Evolutionary conservation across 75 land plant species (phyloP).

Genomic region (Selaginella moellendorffii): DNA sequence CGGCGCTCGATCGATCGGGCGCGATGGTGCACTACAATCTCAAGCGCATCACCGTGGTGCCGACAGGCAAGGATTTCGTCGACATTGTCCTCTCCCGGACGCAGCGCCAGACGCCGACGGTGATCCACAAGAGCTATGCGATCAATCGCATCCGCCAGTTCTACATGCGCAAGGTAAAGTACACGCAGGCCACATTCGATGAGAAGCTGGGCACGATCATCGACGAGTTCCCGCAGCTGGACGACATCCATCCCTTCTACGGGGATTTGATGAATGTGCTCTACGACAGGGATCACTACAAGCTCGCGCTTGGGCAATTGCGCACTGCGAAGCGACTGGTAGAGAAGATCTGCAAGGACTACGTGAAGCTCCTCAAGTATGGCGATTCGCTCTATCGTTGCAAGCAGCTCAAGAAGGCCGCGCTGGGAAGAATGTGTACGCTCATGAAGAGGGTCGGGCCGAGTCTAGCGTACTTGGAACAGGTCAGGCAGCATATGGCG

Average conservation of each 20-base stretch:
- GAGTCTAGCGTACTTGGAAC: slow-evolving; percentile 80
- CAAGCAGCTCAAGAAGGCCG: slow-evolving; percentile 81
- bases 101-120: slow-evolving; percentile 93
- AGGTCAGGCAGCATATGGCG: slow-evolving; percentile 86
- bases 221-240: slow-evolving; percentile 79
- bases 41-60: slow-evolving; percentile 85
- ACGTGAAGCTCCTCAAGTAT: slow-evolving; percentile 73
- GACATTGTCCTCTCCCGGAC: slow-evolving; percentile 87
- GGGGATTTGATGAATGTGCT: slow-evolving; percentile 76
- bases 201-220: slow-evolving; percentile 77
- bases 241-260: slow-evolving; percentile 88
- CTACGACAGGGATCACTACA: slow-evolving; percentile 89
- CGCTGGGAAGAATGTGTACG: slow-evolving; percentile 88
- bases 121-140: slow-evolving; percentile 90
- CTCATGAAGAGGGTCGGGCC: slow-evolving; percentile 70
- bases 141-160: slow-evolving; percentile 78
- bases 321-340: slow-evolving; percentile 77
- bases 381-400: slow-evolving; percentile 89
- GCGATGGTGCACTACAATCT: slow-evolving; percentile 93
- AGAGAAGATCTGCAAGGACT: slow-evolving; percentile 65
- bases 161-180: slow-evolving; percentile 91
- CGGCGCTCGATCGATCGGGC: too few species aligned
- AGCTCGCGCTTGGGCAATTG: slow-evolving; percentile 87
- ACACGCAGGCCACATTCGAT: slow-evolving; percentile 64
- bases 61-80: slow-evolving; percentile 73